These are phyloP conservation scores for Candida pseudoviswanathii DNA, from an alignment of 1,139 yeast species.

Conservation along the genomic window DNA sequence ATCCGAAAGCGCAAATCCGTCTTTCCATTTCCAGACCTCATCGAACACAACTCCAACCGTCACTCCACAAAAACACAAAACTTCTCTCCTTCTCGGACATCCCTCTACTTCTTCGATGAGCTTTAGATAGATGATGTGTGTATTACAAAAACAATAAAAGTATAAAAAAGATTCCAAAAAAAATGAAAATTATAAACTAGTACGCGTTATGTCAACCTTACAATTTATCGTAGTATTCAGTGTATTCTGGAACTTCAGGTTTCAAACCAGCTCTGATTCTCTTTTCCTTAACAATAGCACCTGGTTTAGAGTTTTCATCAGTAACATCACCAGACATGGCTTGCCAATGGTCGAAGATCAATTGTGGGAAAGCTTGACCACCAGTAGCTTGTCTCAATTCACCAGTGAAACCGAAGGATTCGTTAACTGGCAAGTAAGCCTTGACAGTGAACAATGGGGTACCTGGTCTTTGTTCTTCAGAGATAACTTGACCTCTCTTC, in stretches of 20 bases:
- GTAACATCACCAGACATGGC: slow-evolving; percentile 88
- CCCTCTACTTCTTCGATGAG: background rate
- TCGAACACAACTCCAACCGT: background rate
- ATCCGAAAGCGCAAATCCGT: too few species aligned
- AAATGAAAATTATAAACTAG: background rate
- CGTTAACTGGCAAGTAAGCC: slow-evolving; percentile 99
- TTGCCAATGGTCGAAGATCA: slow-evolving; percentile 99
- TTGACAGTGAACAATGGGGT: slow-evolving; percentile 98
- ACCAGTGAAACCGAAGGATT: slow-evolving; percentile 99
- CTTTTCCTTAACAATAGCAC: slow-evolving; percentile 84
- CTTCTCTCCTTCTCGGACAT: too few species aligned
- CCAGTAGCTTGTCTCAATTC: slow-evolving; percentile 99
- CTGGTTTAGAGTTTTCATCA: slow-evolving; percentile 92
- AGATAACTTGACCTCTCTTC: slow-evolving; percentile 99
- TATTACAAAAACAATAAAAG: slow-evolving; percentile 2
- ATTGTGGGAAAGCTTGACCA: slow-evolving; percentile 99
- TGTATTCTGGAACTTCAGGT: slow-evolving; percentile 98
- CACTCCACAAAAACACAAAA: background rate
- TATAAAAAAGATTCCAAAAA: background rate
- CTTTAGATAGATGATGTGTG: slow-evolving; percentile 3
- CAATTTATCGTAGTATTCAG: slow-evolving; percentile 99
- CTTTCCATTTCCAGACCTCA: background rate
- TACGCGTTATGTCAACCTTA: slow-evolving; percentile 43
- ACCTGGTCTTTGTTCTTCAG: slow-evolving; percentile 99
- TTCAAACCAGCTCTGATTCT: slow-evolving; percentile 98